Percentiles rank a stretch among this genome's conserved stretches.
These are phyloP conservation scores for Simplicillium aogashimaense DNA, from an alignment of 2,329 filamentous ascomycete species.

Conservation along the genomic window DNA sequence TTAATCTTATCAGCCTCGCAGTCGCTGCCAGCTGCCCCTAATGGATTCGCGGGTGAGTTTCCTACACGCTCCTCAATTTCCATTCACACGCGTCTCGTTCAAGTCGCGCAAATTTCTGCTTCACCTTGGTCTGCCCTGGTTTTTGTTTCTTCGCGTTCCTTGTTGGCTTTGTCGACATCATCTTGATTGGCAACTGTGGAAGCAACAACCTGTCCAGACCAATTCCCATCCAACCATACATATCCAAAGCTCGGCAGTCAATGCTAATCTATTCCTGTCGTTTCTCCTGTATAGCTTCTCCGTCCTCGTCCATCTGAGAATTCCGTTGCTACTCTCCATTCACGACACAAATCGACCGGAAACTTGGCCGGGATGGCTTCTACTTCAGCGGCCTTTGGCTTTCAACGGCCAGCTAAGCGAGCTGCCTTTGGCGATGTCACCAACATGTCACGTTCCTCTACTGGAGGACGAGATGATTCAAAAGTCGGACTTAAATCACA, in stretches of 20 bases:
- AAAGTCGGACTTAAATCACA: conserved; percentile 24
- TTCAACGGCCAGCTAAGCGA: conserved; percentile 52
- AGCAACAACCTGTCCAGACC: no score
- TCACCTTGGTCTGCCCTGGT: no score
- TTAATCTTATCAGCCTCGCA: conserved; percentile 1
- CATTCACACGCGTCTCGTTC: no score
- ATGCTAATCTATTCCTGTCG: conserved; percentile 4
- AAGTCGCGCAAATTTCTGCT: no score
- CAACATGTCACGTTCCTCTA: conserved; percentile 44
- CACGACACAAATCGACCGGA: conserved; percentile 73
- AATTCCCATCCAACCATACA: no score
- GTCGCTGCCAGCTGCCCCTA: not conserved
- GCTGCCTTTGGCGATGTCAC: conserved; percentile 76
- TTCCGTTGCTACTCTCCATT: conserved; percentile 51
- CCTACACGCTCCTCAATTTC: no score
- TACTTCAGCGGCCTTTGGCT: conserved; percentile 13
- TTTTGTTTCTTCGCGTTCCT: no score
- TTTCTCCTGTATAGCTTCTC: conserved; percentile 21
- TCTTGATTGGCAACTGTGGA: conserved; percentile 2
- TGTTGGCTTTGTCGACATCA: not conserved
- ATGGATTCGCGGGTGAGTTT: not conserved
- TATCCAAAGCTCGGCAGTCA: not conserved
- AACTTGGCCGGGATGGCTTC: conserved; percentile 31
- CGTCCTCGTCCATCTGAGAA: conserved; percentile 40
- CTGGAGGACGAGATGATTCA: conserved; percentile 18